These are phyloP conservation scores for Clavispora santaluciae DNA, from an alignment of 805 yeast genomes.

Conservation along the genomic window DNA sequence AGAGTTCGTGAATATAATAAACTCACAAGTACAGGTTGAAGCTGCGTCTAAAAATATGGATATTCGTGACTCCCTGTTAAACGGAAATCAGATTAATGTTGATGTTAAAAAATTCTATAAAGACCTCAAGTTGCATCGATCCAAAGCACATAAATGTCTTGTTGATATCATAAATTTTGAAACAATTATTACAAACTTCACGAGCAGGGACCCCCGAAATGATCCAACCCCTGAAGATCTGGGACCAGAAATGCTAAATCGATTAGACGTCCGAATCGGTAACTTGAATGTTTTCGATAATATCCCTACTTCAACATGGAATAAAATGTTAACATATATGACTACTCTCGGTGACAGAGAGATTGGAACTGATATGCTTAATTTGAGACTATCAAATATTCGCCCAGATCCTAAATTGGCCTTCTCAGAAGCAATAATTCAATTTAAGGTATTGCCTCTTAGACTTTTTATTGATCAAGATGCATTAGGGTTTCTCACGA, in stretches of 20 bases:
- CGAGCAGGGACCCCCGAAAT: constrained; percentile 44
- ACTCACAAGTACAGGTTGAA: constrained; percentile 33
- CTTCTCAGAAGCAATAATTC: constrained; percentile 62
- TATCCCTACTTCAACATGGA: constrained; percentile 87
- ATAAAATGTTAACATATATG: constrained; percentile 69
- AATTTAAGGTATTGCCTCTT: constrained; percentile 60
- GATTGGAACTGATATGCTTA: constrained; percentile 59
- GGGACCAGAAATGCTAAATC: constrained; percentile 44
- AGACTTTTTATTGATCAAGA: constrained; percentile 90
- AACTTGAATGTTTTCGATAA: constrained; percentile 67
- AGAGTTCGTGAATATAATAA: constrained; percentile 48
- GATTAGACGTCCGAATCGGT: constrained; percentile 44
- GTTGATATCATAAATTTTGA: constrained; percentile 54
- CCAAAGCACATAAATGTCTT: constrained; percentile 54
- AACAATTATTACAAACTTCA: constrained; percentile 40
- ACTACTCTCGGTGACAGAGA: constrained; percentile 69
- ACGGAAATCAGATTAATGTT: constrained; percentile 17
- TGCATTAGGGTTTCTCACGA: constrained; percentile 73
- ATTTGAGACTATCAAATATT: constrained; percentile 48
- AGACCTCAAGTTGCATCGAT: constrained; percentile 59
- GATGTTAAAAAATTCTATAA: constrained; percentile 31
- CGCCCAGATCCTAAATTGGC: constrained; percentile 60
- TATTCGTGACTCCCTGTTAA: neutral
- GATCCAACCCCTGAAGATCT: constrained; percentile 27
- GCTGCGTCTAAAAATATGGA: neutral